phyloP scores from a whole-genome alignment of 495 filamentous ascomycete genomes.

The Neurospora sublineolata region DNA sequence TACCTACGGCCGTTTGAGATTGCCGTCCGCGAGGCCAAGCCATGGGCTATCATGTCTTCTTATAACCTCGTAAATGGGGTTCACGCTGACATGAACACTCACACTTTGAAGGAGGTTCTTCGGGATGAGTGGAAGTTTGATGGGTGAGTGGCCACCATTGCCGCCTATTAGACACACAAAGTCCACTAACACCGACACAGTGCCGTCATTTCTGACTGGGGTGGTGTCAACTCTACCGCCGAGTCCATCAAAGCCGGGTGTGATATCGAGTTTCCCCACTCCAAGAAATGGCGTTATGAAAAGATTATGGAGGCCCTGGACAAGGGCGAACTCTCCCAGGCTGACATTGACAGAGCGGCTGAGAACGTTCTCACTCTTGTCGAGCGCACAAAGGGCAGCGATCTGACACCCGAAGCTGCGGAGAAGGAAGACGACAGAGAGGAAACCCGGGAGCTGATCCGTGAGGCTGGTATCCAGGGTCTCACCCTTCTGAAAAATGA shows the following conservation, averaged over 20 bases:
- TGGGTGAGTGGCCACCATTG: slow-evolving; percentile 32
- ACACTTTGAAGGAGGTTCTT: slow-evolving; percentile 60
- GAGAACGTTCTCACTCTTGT: slow-evolving; percentile 59
- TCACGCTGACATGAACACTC: slow-evolving; percentile 63
- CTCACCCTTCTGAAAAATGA: slow-evolving; percentile 75
- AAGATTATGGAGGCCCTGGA: slow-evolving; percentile 52
- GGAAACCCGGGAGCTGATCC: slow-evolving; percentile 56
- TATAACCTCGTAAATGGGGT: slow-evolving; percentile 76
- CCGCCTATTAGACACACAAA: background rate
- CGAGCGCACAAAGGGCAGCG: slow-evolving; percentile 49
- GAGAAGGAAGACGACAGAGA: slow-evolving; percentile 54
- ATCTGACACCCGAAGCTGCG: slow-evolving; percentile 46
- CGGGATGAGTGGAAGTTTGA: slow-evolving; percentile 69
- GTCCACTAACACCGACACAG: slow-evolving; percentile 28
- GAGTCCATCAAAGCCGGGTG: slow-evolving; percentile 63
- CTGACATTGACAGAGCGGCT: slow-evolving; percentile 38
- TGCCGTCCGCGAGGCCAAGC: slow-evolving; percentile 64
- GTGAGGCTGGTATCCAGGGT: slow-evolving; percentile 58
- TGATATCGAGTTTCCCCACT: slow-evolving; percentile 71
- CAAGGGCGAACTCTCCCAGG: slow-evolving; percentile 43
- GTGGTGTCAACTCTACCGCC: slow-evolving; percentile 55
- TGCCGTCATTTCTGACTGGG: slow-evolving; percentile 66
- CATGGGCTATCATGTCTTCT: slow-evolving; percentile 73
- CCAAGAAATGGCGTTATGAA: slow-evolving; percentile 57
- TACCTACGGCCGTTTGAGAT: slow-evolving; percentile 78